Percentiles rank a stretch among this genome's conserved stretches.
phyloP scores from a whole-genome alignment of 2,329 filamentous ascomycete species.

The Cladobotryum mycophilum region DNA sequence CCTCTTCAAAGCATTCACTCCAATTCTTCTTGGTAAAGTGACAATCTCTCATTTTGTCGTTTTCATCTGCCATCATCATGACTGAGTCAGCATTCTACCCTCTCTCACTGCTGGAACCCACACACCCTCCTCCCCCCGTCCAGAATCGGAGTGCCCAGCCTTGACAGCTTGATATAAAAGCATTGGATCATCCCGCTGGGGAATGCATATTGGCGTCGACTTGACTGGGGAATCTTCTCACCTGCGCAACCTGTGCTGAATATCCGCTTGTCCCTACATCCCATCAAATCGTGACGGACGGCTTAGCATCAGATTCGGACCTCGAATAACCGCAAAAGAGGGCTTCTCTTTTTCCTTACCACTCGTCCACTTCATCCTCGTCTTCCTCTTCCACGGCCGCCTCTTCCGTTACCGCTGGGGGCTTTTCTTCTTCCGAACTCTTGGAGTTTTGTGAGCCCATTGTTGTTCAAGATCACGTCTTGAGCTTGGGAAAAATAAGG shows the following conservation, averaged over 20 bases:
- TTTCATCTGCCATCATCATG: conserved; percentile 58
- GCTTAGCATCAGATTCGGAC: conserved; percentile 22
- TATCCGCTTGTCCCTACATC: conserved; percentile 86
- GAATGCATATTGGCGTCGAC: not conserved
- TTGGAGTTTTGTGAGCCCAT: conserved; percentile 12
- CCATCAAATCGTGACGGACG: conserved; percentile 1
- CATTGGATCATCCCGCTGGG: no score
- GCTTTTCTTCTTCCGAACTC: conserved; percentile 10
- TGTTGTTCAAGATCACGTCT: not conserved
- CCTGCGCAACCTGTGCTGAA: conserved; percentile 92
- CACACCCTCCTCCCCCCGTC: not conserved
- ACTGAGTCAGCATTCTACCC: not conserved
- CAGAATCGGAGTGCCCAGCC: not conserved
- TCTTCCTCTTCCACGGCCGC: conserved; percentile 42
- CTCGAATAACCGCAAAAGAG: not conserved
- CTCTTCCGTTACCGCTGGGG: conserved; percentile 1
- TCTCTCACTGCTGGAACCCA: not conserved
- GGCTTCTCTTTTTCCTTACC: conserved; percentile 49
- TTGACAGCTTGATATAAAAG: not conserved
- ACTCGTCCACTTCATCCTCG: conserved; percentile 76
- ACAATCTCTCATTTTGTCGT: conserved; percentile 86
- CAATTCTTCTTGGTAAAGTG: conserved; percentile 96
- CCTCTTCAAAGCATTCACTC: conserved; percentile 82
- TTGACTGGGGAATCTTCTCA: conserved; percentile 33
- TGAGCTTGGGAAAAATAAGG: no score